Percentiles rank a stretch among this genome's conserved stretches.
phyloP scores from a whole-genome alignment of 2,329 filamentous ascomycete genomes.

The Phaeosphaeriaceae sp. region DNA sequence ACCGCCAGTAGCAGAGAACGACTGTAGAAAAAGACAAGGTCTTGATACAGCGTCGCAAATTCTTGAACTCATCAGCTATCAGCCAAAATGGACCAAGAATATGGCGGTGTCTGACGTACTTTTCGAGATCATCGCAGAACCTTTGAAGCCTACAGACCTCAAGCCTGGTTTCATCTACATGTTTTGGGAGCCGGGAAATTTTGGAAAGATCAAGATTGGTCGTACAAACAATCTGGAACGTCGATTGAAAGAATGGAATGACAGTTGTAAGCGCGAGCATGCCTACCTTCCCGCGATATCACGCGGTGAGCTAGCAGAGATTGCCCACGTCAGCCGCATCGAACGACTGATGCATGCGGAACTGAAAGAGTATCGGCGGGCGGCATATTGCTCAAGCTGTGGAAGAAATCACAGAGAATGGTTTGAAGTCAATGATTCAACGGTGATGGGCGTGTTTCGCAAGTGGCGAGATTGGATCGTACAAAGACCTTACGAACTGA shows the following conservation, averaged over 20 bases:
- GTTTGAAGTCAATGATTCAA: neutral
- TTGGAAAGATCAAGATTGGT: conserved; percentile 26
- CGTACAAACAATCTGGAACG: conserved; percentile 9
- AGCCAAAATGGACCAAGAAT: neutral
- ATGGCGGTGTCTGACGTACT: neutral
- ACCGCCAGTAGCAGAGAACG: too few species aligned
- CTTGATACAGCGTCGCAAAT: too few species aligned
- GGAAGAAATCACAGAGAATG: neutral
- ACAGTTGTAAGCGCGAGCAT: conserved; percentile 8
- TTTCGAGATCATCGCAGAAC: neutral
- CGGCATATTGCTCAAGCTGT: neutral
- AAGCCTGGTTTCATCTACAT: conserved; percentile 20
- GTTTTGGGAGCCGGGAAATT: conserved; percentile 19
- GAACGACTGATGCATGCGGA: conserved; percentile 1
- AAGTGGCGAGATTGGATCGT: neutral
- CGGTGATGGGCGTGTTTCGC: neutral
- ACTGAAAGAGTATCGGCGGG: neutral
- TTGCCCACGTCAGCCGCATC: conserved; percentile 72
- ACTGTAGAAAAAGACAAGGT: too few species aligned
- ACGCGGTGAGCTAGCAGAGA: conserved; percentile 59
- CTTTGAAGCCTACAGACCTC: conserved; percentile 5
- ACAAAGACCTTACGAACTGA: neutral
- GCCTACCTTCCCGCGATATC: neutral
- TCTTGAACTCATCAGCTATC: neutral
- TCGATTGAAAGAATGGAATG: conserved; percentile 17